Base-by-base conservation (phyloP, 2,329 filamentous ascomycete species). In the Calycina herbarum region DNA sequence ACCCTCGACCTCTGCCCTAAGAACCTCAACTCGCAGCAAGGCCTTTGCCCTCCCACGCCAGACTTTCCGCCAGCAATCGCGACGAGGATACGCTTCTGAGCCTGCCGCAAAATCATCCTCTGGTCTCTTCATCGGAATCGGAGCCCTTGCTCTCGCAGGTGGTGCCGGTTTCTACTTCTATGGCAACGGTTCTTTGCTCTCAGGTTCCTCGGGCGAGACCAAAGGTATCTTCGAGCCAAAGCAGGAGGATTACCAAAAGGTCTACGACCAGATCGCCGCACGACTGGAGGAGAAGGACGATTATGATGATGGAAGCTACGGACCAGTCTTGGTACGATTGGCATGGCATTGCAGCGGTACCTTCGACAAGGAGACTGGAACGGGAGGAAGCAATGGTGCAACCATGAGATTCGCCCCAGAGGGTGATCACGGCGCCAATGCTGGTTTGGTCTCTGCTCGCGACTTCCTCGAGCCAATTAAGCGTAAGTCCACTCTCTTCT, bases 391-490 rank as follows among this genome's bases (percentile, higher is more conserved):
- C 84, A 97, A 98, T 79, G 94, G 95, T 71, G 94, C 94, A 65
- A 97, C 94, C 71, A 98, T 98, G 95, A 89, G 95, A 76, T 98
- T 97, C 78, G 84, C 89, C 29, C 94, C 94, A 58, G 95, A 98
- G 82, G 84, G 87, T 67, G 89, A 89, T 78, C 94, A 99, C 80
- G 93, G 93, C 72, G 95, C 94, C 79, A 99, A 99, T 76, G 93
- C 94, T 66, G 95, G 94, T 73, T 84, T 98, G 75, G 88, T 90
- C 77, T 82, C 86, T 73, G 95, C 94, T 68, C 92, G 94, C 67
- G 89, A 96, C 80, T 97, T 98, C 84, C 86, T 98, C 66, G 91
- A 96, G 81, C 93, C 94, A 69, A 84, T 98, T 74, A 96, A 97
- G 84, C 82, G 88, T 90, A 78, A 77, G 85, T 78, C 15, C 1